A percentile compares a stretch with the other conserved stretches of the same genome.
phyloP scores from a whole-genome alignment of 2,329 filamentous ascomycete genomes.

The Arthrinium phaeospermum region DNA sequence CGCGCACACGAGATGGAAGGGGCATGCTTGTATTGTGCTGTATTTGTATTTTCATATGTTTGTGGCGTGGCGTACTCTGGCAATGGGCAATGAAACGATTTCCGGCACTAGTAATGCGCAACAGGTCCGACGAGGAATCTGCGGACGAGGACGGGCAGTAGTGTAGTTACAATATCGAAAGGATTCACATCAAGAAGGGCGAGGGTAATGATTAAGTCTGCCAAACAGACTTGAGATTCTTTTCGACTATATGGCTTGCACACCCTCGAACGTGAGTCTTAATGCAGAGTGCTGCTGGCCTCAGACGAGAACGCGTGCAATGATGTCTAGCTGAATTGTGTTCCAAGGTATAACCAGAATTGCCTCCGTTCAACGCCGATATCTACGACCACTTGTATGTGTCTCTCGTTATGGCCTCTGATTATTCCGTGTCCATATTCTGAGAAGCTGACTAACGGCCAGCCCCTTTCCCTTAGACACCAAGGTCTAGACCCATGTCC shows the following conservation, averaged over 20 bases:
- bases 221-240: background rate
- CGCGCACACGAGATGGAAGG: background rate
- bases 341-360: slow-evolving; percentile 1
- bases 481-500: slow-evolving; percentile 55
- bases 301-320: background rate
- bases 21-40: background rate
- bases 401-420: background rate
- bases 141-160: background rate
- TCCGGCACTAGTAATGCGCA: background rate
- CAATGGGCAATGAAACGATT: slow-evolving; percentile 12
- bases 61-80: slow-evolving; percentile 13
- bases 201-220: background rate
- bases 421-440: background rate
- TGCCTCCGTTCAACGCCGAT: background rate
- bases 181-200: background rate
- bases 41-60: slow-evolving; percentile 12
- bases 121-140: background rate
- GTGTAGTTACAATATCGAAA: background rate
- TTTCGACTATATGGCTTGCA: background rate
- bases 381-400: background rate
- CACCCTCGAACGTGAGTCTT: background rate
- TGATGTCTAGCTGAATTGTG: background rate
- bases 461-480: background rate
- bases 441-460: background rate
- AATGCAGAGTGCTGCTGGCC: background rate